Percentiles rank a stretch among this genome's conserved stretches.
Conservation (phyloP, 116 monocot species). For the Iris pallida region DNA sequence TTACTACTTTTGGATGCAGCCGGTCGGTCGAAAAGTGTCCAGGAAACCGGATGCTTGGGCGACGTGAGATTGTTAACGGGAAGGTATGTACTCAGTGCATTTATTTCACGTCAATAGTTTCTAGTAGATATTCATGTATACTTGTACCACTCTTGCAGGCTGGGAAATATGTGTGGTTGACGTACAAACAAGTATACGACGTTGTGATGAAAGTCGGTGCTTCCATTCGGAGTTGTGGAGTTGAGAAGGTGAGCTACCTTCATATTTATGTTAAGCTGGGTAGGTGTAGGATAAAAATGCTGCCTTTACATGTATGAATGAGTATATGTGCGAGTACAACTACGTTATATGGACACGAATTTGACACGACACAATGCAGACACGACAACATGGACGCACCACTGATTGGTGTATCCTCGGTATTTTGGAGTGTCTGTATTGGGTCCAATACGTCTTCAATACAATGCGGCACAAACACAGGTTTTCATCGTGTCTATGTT, state of each 20-base stretch:
- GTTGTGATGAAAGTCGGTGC: conserved; percentile 64
- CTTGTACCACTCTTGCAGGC: conserved; percentile 29
- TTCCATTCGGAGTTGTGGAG: conserved; percentile 58
- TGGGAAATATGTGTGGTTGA: conserved; percentile 67
- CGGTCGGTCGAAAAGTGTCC: conserved; percentile 56
- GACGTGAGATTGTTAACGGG: conserved; percentile 53
- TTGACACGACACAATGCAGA: neutral
- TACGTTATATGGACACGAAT: neutral
- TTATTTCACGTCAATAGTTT: neutral
- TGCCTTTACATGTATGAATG: no score
- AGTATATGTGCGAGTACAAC: neutral
- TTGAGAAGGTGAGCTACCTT: conserved; percentile 36
- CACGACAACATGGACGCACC: neutral
- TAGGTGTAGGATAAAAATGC: neutral
- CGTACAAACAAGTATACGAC: conserved; percentile 72
- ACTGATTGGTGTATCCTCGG: neutral
- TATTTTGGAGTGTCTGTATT: no score
- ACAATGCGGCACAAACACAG: no score
- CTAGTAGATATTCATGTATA: neutral
- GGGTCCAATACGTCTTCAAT: no score
- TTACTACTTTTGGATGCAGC: conserved; percentile 21
- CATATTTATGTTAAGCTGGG: neutral
- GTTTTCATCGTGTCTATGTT: no score
- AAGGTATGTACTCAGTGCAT: conserved; percentile 27
- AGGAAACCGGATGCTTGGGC: conserved; percentile 71